These are phyloP conservation scores for Areca catechu DNA, from an alignment of 176 grass and related monocot species.

Conservation along the genomic window DNA sequence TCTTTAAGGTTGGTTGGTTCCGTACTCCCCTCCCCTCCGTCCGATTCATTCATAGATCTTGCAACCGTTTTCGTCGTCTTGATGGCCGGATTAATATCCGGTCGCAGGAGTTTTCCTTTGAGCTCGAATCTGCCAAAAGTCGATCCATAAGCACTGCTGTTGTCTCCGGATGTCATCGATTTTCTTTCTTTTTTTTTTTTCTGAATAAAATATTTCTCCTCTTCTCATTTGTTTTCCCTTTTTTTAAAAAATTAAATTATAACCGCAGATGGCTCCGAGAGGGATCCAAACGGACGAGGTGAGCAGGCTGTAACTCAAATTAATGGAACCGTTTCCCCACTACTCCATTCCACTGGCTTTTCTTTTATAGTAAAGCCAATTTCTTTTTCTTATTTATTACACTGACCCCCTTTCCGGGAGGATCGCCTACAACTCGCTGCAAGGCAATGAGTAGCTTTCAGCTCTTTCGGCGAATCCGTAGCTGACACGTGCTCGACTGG, in stretches of 20 bases:
- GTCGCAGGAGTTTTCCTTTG: not conserved
- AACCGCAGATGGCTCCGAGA: slow-evolving; percentile 58
- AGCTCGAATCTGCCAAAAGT: not conserved
- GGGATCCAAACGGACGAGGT: slow-evolving; percentile 86
- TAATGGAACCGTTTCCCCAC: not conserved
- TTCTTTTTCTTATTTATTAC: too few relatives aligned
- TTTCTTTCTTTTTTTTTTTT: too few relatives aligned
- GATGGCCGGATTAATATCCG: not conserved
- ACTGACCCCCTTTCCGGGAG: too few relatives aligned
- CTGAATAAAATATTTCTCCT: too few relatives aligned
- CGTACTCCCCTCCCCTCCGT: not conserved
- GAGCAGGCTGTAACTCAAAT: slow-evolving; percentile 3
- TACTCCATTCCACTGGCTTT: too few relatives aligned
- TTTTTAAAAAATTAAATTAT: slow-evolving; percentile 5
- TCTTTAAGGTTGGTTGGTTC: slow-evolving; percentile 55
- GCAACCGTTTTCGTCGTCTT: not conserved
- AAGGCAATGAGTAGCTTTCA: not conserved
- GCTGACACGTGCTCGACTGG: not conserved
- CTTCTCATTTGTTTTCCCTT: not conserved
- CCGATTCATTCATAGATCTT: slow-evolving; percentile 3
- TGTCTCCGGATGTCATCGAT: not conserved
- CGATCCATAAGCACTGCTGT: not conserved
- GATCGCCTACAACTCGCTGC: not conserved
- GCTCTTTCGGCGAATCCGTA: slow-evolving; percentile 2
- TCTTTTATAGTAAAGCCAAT: too few relatives aligned